Evolutionary conservation across 1,284 basidiomycete genomes (phyloP).

Genomic region (Ganoderma sp.): DNA sequence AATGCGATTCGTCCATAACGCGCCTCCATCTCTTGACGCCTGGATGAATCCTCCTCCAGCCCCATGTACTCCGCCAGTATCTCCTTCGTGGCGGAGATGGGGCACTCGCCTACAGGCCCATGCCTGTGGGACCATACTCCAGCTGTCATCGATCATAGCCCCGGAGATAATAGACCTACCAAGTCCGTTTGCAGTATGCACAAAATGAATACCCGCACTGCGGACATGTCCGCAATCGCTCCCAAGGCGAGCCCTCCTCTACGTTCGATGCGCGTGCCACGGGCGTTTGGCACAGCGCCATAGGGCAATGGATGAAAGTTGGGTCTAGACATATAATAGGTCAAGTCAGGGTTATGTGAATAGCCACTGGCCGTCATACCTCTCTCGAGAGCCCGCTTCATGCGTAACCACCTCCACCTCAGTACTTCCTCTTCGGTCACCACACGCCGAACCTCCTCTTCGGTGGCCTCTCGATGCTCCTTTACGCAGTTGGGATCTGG

Average conservation of each 20-base stretch:
- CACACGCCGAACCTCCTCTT: slow-evolving; percentile 75
- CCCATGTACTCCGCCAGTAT: slow-evolving; percentile 69
- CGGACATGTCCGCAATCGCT: slow-evolving; percentile 69
- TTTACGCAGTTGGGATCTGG: slow-evolving; percentile 79
- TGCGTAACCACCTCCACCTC: slow-evolving; percentile 76
- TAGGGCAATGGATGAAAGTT: slow-evolving; percentile 75
- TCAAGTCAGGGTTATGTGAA: slow-evolving; percentile 8
- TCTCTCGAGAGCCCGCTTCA: slow-evolving; percentile 71
- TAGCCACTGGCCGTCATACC: slow-evolving; percentile 46
- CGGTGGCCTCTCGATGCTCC: slow-evolving; percentile 60
- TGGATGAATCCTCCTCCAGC: slow-evolving; percentile 53
- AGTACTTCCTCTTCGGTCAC: slow-evolving; percentile 64
- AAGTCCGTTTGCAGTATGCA: slow-evolving; percentile 74
- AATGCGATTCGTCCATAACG: slow-evolving; percentile 68
- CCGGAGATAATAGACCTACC: slow-evolving; percentile 49
- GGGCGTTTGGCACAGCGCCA: slow-evolving; percentile 72
- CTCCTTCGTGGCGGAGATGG: slow-evolving; percentile 63
- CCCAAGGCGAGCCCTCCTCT: slow-evolving; percentile 67
- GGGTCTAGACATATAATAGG: slow-evolving; percentile 61
- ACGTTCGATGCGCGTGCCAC: slow-evolving; percentile 57
- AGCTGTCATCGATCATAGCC: slow-evolving; percentile 18
- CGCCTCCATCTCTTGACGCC: slow-evolving; percentile 57
- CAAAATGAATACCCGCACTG: slow-evolving; percentile 75
- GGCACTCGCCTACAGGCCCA: slow-evolving; percentile 70
- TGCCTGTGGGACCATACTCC: slow-evolving; percentile 56